Evolutionary conservation across 257 asterid species (phyloP).

Genomic region (Paulownia fortunei): DNA sequence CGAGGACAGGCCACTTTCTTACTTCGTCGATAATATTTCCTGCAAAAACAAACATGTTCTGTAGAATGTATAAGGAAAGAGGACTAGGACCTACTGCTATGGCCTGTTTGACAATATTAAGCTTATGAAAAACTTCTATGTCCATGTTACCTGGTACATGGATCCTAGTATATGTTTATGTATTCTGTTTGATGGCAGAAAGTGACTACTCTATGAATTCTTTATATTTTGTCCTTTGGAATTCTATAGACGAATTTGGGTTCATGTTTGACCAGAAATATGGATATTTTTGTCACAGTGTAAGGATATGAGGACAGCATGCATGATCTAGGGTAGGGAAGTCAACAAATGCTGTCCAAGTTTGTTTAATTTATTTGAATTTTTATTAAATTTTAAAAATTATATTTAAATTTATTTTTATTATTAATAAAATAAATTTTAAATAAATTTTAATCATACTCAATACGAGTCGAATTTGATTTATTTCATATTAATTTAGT

Average conservation of each 20-base stretch:
- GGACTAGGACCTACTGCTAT: not conserved
- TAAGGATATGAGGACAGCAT: too few species aligned
- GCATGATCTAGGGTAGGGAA: too few species aligned
- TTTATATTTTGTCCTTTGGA: not conserved
- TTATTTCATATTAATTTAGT: too few species aligned
- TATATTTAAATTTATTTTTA: too few species aligned
- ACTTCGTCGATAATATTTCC: not conserved
- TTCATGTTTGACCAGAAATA: not conserved
- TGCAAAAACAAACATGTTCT: slow-evolving; percentile 13
- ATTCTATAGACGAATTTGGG: not conserved
- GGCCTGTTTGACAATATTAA: not conserved
- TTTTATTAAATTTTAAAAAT: too few species aligned
- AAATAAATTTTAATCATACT: too few species aligned
- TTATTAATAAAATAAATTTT: too few species aligned
- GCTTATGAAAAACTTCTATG: not conserved
- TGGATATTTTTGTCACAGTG: too few species aligned
- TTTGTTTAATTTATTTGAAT: too few species aligned
- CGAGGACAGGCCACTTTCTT: slow-evolving; percentile 21
- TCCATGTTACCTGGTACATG: not conserved
- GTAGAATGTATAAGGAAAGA: slow-evolving; percentile 11
- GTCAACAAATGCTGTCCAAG: too few species aligned
- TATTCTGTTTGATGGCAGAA: not conserved
- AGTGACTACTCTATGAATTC: too few species aligned
- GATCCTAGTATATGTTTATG: not conserved
- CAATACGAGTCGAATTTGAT: too few species aligned